A percentile compares a stretch with the other conserved stretches of the same genome.
Evolutionary conservation across 164 flowering plant species (phyloP).

Genomic region (Protea cynaroides): DNA sequence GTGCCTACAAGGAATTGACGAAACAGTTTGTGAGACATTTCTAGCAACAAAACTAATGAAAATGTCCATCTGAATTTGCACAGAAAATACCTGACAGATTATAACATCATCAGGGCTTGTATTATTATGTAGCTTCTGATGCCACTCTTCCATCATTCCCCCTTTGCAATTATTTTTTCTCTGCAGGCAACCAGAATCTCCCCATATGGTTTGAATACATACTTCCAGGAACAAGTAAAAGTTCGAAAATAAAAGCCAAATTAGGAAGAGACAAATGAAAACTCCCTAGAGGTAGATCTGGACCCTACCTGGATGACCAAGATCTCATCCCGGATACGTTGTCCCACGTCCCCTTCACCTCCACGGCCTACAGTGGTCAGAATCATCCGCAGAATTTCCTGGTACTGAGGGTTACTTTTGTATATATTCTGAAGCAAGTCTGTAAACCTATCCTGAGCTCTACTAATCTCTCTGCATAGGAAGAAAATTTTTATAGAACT

Average conservation of each 20-base stretch:
- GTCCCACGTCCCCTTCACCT: conserved; percentile 99
- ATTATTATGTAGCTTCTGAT: conserved; percentile 93
- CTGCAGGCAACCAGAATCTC: conserved; percentile 31
- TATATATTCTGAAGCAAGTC: conserved; percentile 70
- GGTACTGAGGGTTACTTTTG: conserved; percentile 50
- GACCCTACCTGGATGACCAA: conserved; percentile 78
- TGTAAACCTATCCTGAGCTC: conserved; percentile 93
- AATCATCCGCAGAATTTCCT: conserved; percentile 80
- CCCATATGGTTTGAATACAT: not conserved
- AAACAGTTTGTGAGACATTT: not conserved
- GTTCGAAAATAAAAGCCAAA: not conserved
- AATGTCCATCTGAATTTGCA: conserved; percentile 7
- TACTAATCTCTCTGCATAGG: conserved; percentile 80
- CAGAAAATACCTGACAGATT: conserved; percentile 71
- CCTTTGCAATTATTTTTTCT: conserved; percentile 98
- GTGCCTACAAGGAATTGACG: conserved; percentile 75
- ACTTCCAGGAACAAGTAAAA: not conserved
- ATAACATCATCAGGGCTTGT: conserved; percentile 99
- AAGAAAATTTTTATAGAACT: not conserved
- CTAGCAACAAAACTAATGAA: conserved; percentile 1
- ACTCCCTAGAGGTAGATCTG: not conserved
- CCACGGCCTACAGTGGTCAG: conserved; percentile 98
- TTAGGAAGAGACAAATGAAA: not conserved
- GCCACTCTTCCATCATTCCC: conserved; percentile 99
- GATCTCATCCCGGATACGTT: conserved; percentile 94